These are phyloP conservation scores for Grosmannia huntii DNA, from an alignment of 2,329 filamentous ascomycete genomes.

Conservation along the genomic window DNA sequence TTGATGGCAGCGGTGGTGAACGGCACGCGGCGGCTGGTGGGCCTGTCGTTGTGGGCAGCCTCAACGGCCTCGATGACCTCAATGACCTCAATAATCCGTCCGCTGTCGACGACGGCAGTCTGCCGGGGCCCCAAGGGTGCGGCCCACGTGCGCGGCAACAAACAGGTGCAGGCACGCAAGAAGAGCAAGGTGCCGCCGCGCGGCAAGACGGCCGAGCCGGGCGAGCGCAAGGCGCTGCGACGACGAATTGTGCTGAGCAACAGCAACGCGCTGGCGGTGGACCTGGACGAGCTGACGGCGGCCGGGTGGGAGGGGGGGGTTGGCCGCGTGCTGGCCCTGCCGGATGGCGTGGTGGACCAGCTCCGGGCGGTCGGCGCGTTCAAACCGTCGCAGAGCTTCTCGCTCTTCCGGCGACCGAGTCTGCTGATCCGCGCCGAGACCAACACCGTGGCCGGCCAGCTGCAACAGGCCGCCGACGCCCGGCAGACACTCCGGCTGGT, in stretches of 20 bases:
- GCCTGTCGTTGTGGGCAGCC: background rate
- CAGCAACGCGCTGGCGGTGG: slow-evolving; percentile 77
- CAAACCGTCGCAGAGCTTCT: slow-evolving; percentile 81
- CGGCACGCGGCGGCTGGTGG: slow-evolving; percentile 9
- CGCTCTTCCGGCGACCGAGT: slow-evolving; percentile 69
- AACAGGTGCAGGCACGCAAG: slow-evolving; percentile 25
- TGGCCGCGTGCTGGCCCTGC: slow-evolving; percentile 54
- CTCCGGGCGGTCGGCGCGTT: slow-evolving; percentile 80
- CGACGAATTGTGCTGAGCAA: slow-evolving; percentile 90
- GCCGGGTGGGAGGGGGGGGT: slow-evolving; percentile 15
- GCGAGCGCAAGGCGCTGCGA: slow-evolving; percentile 76
- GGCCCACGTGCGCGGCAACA: slow-evolving; percentile 21
- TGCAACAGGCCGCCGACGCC: slow-evolving; percentile 41
- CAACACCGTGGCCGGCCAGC: slow-evolving; percentile 51
- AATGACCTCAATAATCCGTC: background rate
- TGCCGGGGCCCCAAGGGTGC: background rate
- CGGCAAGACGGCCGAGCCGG: slow-evolving; percentile 48
- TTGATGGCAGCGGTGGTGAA: slow-evolving; percentile 8
- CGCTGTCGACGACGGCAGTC: slow-evolving; percentile 24
- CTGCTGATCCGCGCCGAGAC: slow-evolving; percentile 68
- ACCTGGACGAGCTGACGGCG: slow-evolving; percentile 47
- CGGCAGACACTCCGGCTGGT: slow-evolving; percentile 51
- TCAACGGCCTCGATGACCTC: background rate
- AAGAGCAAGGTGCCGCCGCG: slow-evolving; percentile 39
- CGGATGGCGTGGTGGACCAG: slow-evolving; percentile 59